phyloP scores from a whole-genome alignment of 2,329 filamentous ascomycete species.

The Stagonosporopsis rhizophila region DNA sequence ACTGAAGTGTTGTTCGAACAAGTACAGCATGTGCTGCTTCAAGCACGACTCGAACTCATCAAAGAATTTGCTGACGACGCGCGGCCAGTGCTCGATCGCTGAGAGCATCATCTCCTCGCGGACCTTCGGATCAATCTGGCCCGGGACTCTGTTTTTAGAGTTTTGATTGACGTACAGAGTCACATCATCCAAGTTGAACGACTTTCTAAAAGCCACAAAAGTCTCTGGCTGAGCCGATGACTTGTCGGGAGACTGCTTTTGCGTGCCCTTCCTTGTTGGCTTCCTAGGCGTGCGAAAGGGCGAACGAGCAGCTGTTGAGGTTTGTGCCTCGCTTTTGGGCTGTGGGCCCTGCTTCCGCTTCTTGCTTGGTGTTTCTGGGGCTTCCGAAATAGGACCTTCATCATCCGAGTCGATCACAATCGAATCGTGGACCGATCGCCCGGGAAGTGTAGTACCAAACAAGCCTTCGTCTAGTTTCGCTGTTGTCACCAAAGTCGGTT shows the following conservation, averaged over 20 bases:
- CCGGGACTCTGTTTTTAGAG: constrained; percentile 41
- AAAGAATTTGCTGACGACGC: constrained; percentile 39
- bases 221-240: not conserved
- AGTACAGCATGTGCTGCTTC: constrained; percentile 16
- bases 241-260: not conserved
- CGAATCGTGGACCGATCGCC: constrained; percentile 19
- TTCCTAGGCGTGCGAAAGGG: constrained; percentile 9
- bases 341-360: constrained; percentile 32
- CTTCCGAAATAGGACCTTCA: not conserved
- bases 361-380: constrained; percentile 38
- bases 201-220: constrained; percentile 9
- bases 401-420: constrained; percentile 32
- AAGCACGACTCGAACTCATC: constrained; percentile 24
- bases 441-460: constrained; percentile 14
- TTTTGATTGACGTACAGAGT: constrained; percentile 30
- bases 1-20: constrained; percentile 41
- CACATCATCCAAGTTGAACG: constrained; percentile 44
- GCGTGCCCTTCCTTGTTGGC: not conserved
- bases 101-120: constrained; percentile 40
- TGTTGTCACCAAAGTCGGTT: constrained; percentile 32
- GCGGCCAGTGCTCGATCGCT: constrained; percentile 40
- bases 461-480: constrained; percentile 25
- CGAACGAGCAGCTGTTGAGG: not conserved
- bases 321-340: constrained; percentile 13
- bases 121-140: constrained; percentile 45